Percentiles rank a stretch among this genome's conserved stretches.
phyloP scores from a whole-genome alignment of 495 filamentous ascomycete genomes.

The Podospora appendiculata region DNA sequence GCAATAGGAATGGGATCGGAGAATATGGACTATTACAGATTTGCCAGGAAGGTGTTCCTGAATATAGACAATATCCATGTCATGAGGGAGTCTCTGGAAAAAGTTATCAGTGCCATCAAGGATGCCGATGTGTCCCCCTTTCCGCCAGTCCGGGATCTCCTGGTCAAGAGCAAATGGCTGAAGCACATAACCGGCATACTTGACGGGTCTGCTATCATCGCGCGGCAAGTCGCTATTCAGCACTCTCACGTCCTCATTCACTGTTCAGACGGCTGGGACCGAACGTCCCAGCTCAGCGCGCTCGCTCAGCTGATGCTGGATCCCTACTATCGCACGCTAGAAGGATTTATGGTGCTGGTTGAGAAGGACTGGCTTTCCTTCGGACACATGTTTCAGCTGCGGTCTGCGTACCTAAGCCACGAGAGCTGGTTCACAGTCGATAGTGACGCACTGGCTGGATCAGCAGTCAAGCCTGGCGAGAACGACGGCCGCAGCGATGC shows the following conservation, averaged over 20 bases:
- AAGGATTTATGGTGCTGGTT: slow-evolving; percentile 90
- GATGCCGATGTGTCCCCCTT: slow-evolving; percentile 84
- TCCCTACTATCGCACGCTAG: slow-evolving; percentile 89
- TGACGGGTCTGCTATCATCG: slow-evolving; percentile 76
- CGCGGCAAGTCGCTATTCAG: slow-evolving; percentile 79
- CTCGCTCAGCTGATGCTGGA: slow-evolving; percentile 90
- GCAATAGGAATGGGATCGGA: slow-evolving; percentile 89
- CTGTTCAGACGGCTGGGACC: slow-evolving; percentile 98
- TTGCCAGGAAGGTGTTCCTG: slow-evolving; percentile 86
- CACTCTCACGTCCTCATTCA: slow-evolving; percentile 95
- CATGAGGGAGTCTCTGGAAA: slow-evolving; percentile 87
- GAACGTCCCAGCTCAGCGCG: slow-evolving; percentile 92
- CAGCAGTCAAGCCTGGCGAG: slow-evolving; percentile 45
- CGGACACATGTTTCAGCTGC: slow-evolving; percentile 92
- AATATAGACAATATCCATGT: slow-evolving; percentile 99
- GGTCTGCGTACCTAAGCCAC: slow-evolving; percentile 75
- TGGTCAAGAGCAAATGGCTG: slow-evolving; percentile 82
- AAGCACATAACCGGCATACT: slow-evolving; percentile 83
- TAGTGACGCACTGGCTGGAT: slow-evolving; percentile 53
- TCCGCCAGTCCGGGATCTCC: slow-evolving; percentile 72
- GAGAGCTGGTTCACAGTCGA: slow-evolving; percentile 95
- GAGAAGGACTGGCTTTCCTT: slow-evolving; percentile 99
- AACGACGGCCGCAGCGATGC: slow-evolving; percentile 59
- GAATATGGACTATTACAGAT: slow-evolving; percentile 96
- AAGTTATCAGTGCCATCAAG: slow-evolving; percentile 83